Evolutionary conservation across 2,329 filamentous ascomycete genomes (phyloP), one percentile per base, ranked within the genome.

Genomic region (Hypoxylon sp.): DNA sequence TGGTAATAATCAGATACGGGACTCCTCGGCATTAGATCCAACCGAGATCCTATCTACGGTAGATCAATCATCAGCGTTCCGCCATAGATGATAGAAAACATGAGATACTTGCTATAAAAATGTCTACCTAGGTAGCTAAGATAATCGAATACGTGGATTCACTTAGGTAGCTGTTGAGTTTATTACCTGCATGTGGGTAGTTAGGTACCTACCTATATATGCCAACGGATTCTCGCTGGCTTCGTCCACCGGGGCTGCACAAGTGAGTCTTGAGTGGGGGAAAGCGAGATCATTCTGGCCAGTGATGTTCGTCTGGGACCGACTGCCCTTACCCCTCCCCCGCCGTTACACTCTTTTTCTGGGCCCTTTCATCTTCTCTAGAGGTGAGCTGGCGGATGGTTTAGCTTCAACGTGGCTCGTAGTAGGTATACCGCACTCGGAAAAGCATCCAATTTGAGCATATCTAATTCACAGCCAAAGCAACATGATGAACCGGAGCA

Each of bases 11-110:
- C 17, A 5, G 41, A 43, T 34, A 32, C 37, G 11, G 39, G 11
- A 50, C 51, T 11, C 17, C 52, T 68, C 64, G 63, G 66, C 30
- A 49, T 67, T 67, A 17, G 53, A 67, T 68, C 64, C 39, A 59
- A 50, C 66, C 64, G 66, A 66, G 54, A 28, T 39, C 24, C 34
- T 32, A 2, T 28, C 22, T 39, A 41, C n/a, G 37, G 17, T 41
- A 7, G n/a, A n/a, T 41, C 28, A 17, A n/a, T 41, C 28, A 17
- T 5, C 20, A 28, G 13, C 24, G 43, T 7, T 28, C 15, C 5
- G 43, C 24, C 15, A 26, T 20, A 19, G 20, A 24, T 13, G 13
- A 5, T n/a, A 47, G 20, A 17, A 26, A 47, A 15, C 15, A 28
- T 26, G 41, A 44, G 7, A 44, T 10, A 24, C 1, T 44, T 19